A percentile compares a stretch with the other conserved stretches of the same genome.
Evolutionary conservation across 345 rosid genomes (phyloP).

Genomic region (Moricandia arvensis): DNA sequence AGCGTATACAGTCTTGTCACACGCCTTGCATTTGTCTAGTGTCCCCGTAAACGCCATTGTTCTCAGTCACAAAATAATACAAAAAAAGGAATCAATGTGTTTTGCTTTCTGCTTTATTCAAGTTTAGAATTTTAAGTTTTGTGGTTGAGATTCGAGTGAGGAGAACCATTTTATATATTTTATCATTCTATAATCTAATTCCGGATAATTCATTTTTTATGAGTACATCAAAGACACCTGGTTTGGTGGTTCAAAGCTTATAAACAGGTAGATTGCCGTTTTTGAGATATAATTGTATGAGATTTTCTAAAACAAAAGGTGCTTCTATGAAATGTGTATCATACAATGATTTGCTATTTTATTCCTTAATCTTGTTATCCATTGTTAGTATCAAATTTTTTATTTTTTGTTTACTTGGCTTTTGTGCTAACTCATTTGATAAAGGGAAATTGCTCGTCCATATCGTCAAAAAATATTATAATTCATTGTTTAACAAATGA

Average conservation of each 20-base stretch:
- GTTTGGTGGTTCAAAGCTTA: too few species aligned
- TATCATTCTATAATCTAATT: conserved; percentile 21
- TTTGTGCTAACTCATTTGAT: too few species aligned
- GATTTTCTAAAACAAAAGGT: too few species aligned
- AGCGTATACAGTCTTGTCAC: conserved; percentile 82
- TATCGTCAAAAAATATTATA: too few species aligned
- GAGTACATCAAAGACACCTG: too few species aligned
- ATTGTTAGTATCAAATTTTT: too few species aligned
- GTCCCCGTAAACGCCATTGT: conserved; percentile 84
- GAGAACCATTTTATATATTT: conserved; percentile 20
- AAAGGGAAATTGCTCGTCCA: too few species aligned
- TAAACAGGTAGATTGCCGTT: neutral
- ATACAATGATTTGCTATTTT: too few species aligned
- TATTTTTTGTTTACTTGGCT: too few species aligned
- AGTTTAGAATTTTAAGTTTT: neutral
- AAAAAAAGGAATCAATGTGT: neutral
- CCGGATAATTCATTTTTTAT: conserved; percentile 7
- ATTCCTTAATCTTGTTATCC: too few species aligned
- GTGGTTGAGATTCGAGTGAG: conserved; percentile 36
- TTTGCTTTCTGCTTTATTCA: conserved; percentile 9
- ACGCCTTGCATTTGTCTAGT: conserved; percentile 85
- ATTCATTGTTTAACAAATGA: too few species aligned
- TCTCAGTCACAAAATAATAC: neutral
- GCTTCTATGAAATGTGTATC: too few species aligned
- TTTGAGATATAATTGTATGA: neutral